These are phyloP conservation scores for Elaeis guineensis DNA, from an alignment of 176 grass and related monocot species.

Conservation along the genomic window DNA sequence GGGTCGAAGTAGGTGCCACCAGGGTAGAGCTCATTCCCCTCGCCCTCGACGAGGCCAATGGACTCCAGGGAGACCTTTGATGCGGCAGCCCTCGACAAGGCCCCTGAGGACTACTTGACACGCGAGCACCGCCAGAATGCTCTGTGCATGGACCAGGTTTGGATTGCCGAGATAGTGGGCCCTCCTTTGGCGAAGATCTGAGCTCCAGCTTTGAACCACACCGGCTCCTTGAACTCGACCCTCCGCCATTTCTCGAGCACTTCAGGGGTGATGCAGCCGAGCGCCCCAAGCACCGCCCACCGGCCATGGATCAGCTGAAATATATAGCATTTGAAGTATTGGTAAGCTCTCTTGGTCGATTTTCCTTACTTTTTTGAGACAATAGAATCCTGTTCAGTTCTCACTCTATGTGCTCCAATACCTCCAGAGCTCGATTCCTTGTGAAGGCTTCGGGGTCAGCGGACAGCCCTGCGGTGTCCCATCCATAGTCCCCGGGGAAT, in stretches of 20 bases:
- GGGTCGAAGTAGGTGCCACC: slow-evolving; percentile 93
- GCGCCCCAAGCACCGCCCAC: slow-evolving; percentile 90
- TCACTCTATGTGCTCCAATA: background rate
- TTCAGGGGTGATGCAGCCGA: slow-evolving; percentile 85
- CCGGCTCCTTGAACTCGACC: slow-evolving; percentile 93
- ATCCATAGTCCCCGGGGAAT: slow-evolving; percentile 89
- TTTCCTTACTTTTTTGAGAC: slow-evolving; percentile 1
- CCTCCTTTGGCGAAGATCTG: slow-evolving; percentile 97
- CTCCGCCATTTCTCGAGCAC: slow-evolving; percentile 83
- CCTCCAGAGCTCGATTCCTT: slow-evolving; percentile 79
- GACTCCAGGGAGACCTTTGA: slow-evolving; percentile 74
- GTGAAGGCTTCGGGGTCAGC: slow-evolving; percentile 91
- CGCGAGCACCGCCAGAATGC: slow-evolving; percentile 76
- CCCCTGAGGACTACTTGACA: no score
- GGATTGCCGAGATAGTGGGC: slow-evolving; percentile 90
- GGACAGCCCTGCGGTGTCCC: slow-evolving; percentile 89
- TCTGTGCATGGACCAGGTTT: slow-evolving; percentile 87
- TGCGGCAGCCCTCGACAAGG: no score
- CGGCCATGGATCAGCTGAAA: slow-evolving; percentile 86
- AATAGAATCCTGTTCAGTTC: no score
- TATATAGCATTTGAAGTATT: no score
- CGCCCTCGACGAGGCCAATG: no score
- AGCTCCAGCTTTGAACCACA: slow-evolving; percentile 95
- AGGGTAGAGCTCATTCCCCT: slow-evolving; percentile 90
- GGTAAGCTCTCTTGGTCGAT: no score